Evolutionary conservation across 2,329 filamentous ascomycete genomes (phyloP).

Genomic region (Fusarium pseudocircinatum): DNA sequence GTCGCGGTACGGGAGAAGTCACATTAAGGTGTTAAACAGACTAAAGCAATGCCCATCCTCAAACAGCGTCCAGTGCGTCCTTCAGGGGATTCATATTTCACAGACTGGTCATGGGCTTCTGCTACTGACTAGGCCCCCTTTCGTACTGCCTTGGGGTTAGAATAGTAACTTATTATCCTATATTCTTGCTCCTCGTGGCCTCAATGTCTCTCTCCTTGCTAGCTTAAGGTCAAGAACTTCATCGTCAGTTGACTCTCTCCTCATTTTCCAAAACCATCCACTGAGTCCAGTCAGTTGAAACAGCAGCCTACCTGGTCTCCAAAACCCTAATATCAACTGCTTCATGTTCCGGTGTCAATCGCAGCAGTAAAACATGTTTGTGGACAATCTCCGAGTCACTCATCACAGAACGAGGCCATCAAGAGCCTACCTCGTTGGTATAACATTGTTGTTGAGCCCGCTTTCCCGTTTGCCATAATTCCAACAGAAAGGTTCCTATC

Average conservation of each 20-base stretch:
- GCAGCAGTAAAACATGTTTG: not conserved
- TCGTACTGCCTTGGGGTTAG: accelerated
- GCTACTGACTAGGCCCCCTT: accelerated
- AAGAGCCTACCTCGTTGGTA: not conserved
- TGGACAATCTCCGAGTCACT: not conserved
- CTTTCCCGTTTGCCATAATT: not conserved
- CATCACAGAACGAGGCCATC: not conserved
- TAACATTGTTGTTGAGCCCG: not conserved
- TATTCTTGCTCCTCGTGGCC: too few species aligned
- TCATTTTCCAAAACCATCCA: not conserved
- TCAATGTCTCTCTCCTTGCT: not conserved
- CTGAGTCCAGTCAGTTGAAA: not conserved
- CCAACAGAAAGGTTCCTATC: too few species aligned
- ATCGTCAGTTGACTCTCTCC: not conserved
- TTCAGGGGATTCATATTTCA: not conserved
- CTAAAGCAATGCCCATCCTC: not conserved
- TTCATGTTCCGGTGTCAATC: not conserved
- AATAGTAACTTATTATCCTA: accelerated
- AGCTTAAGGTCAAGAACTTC: not conserved
- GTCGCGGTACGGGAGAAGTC: too few species aligned
- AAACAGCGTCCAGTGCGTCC: not conserved
- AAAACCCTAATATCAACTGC: not conserved
- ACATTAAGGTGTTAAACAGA: not conserved
- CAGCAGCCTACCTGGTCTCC: not conserved
- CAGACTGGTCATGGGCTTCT: accelerated